A percentile compares a stretch with the other conserved stretches of the same genome.
phyloP scores from a whole-genome alignment of 768 basidiomycete genomes.

The Solioccasus polychromus region DNA sequence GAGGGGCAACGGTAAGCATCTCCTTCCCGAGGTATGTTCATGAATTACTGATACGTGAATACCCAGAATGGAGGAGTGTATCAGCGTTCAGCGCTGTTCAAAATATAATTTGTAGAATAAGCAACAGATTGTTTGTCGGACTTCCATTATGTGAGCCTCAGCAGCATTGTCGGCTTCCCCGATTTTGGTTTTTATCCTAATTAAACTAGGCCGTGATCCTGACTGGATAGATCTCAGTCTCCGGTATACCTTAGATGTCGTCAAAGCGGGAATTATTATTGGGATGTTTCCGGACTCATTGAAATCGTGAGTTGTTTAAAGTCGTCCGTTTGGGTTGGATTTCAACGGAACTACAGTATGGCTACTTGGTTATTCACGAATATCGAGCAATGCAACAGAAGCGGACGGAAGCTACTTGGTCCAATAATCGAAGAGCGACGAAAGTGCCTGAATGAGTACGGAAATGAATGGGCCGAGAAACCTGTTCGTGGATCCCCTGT shows the following conservation, averaged over 20 bases:
- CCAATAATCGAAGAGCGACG: slow-evolving; percentile 32
- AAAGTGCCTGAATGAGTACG: slow-evolving; percentile 18
- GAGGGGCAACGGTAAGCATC: neutral
- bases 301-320: slow-evolving; percentile 23
- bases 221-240: slow-evolving; percentile 32
- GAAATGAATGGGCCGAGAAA: slow-evolving; percentile 27
- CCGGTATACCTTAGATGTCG: slow-evolving; percentile 29
- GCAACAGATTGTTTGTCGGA: neutral
- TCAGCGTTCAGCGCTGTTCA: neutral
- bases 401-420: neutral
- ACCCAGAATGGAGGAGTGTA: neutral
- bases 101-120: neutral
- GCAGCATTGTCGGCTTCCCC: no score
- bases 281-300: slow-evolving; percentile 29
- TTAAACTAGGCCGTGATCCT: slow-evolving; percentile 28
- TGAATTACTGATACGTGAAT: neutral
- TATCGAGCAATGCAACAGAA: neutral
- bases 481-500: slow-evolving; percentile 32
- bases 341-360: neutral
- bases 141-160: neutral
- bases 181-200: neutral
- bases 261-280: neutral
- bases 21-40: neutral
- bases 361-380: neutral
- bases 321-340: no score